Base-by-base conservation (phyloP, 208 protist species). In the Leishmania mexicana region DNA sequence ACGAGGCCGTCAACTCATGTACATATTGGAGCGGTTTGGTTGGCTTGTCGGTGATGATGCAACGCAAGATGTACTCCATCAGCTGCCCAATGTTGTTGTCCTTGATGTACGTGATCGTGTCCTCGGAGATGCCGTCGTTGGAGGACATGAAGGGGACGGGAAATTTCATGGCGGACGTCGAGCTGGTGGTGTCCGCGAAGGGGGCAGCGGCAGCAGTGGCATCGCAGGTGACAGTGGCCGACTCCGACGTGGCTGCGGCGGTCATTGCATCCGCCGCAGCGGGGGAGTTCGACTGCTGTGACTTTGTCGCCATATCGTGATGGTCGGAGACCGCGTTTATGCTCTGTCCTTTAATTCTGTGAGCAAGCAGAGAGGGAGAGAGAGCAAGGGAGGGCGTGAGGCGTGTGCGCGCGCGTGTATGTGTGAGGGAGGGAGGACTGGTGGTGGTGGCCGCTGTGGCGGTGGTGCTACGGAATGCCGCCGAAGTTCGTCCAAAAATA, bases 41-140 rank as follows among this genome's bases (percentile, higher is more conserved):
- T 7, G 96, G 96, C 67, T 93, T 89, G 68, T 97, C 89, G 1
- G 57, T 62, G n/a, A 95, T 79, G 75, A 98, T 65, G 67, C 81
- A 68, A 62, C 90, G 93, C 71, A 97, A 83, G 53, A 98, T 72
- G 81, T 92, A 92, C 78, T 98, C 96, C 89, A 97, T 94, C 57
- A 97, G 76, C 54, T 94, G 88, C 15, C 94, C 78, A 51, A 98
- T 79, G 75, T 90, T 89, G 76, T 97, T 87, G 53, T 98, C 89
- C 47, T 86, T 83, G 51, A 98, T 83, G 88, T 98, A 98, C 75
- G 54, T 76, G 13, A 96, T 47, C 3, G 75, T 88, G 85, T 96
- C 87, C 86, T 95, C 93, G 21, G 85, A 83, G 51, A 96, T 75
- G 10, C 54, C 70, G 28, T 86, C 80, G 71, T 86, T 88, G 8